phyloP scores from a whole-genome alignment of 2,329 filamentous ascomycete species.

The Trichophyton simii region DNA sequence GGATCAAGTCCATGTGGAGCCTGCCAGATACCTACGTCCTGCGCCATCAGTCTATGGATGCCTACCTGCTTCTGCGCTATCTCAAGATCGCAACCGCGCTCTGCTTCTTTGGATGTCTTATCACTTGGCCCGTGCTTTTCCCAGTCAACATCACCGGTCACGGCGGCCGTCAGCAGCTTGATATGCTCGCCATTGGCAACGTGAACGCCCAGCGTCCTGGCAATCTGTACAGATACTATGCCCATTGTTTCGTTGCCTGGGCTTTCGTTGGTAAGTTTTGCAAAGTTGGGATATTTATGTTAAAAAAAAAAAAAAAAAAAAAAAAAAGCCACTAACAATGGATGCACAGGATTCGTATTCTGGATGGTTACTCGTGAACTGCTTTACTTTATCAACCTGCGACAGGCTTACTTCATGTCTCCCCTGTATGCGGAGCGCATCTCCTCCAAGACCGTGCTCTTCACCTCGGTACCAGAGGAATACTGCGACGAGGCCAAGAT shows the following conservation, averaged over 20 bases:
- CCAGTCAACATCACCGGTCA: conserved; percentile 80
- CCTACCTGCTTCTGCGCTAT: conserved; percentile 81
- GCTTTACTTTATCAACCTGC: conserved; percentile 83
- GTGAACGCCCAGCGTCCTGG: conserved; percentile 33
- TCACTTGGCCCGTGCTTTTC: conserved; percentile 82
- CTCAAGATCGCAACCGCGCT: conserved; percentile 66
- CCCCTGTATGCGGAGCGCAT: conserved; percentile 73
- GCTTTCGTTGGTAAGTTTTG: conserved; percentile 51
- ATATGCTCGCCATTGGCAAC: conserved; percentile 70
- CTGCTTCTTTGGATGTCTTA: conserved; percentile 67
- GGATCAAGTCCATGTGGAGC: conserved; percentile 55
- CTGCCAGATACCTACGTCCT: conserved; percentile 65
- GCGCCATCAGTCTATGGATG: conserved; percentile 83
- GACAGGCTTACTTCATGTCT: conserved; percentile 81
- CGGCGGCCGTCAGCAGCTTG: conserved; percentile 51
- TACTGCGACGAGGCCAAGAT: conserved; percentile 69
- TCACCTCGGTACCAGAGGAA: conserved; percentile 66
- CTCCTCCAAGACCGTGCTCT: conserved; percentile 80
- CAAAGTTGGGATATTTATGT: too few relatives aligned
- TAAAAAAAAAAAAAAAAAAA: too few relatives aligned
- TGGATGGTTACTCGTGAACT: conserved; percentile 77
- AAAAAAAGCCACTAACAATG: too few relatives aligned
- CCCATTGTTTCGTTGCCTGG: conserved; percentile 69
- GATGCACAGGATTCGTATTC: conserved; percentile 55
- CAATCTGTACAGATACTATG: conserved; percentile 58